Percentiles rank a stretch among this genome's conserved stretches.
These are phyloP conservation scores for Capsaspora owczarzaki DNA, from an alignment of 78 protist genomes.

Conservation along the genomic window DNA sequence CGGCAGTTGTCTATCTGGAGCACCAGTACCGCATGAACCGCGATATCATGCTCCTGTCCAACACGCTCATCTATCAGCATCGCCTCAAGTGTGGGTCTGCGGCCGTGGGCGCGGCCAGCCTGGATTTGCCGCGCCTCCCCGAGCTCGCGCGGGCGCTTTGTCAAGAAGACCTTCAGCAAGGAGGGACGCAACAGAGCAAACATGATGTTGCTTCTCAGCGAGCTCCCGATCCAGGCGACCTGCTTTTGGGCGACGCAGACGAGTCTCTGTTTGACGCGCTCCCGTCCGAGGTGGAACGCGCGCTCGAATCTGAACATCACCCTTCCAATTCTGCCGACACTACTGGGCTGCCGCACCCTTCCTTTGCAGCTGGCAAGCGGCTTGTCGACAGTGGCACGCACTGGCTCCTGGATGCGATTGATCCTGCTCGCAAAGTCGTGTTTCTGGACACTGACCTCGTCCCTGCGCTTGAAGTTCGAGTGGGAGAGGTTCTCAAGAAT, in stretches of 20 bases:
- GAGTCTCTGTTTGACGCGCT: no score
- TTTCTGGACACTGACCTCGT: constrained; percentile 28
- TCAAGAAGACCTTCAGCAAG: no score
- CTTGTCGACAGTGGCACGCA: no score
- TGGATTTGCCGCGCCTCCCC: neutral
- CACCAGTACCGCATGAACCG: constrained; percentile 70
- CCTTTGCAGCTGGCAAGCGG: no score
- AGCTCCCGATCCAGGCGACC: no score
- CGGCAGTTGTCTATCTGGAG: constrained; percentile 20
- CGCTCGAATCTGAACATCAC: no score
- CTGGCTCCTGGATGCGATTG: neutral
- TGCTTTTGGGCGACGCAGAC: no score
- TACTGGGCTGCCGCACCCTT: no score
- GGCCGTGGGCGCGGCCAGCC: neutral
- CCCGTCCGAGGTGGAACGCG: neutral
- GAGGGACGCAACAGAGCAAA: no score
- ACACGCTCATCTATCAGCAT: constrained; percentile 40
- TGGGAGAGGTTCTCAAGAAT: neutral
- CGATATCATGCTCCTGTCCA: constrained; percentile 48
- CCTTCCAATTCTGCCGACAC: no score
- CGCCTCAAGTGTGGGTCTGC: constrained; percentile 39
- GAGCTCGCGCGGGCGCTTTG: neutral
- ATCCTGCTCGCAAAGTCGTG: constrained; percentile 11
- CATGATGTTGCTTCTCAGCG: no score
- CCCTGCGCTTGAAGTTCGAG: neutral